These are phyloP conservation scores for Phoma sp. DNA, from an alignment of 2,329 filamentous ascomycete species.

Conservation along the genomic window DNA sequence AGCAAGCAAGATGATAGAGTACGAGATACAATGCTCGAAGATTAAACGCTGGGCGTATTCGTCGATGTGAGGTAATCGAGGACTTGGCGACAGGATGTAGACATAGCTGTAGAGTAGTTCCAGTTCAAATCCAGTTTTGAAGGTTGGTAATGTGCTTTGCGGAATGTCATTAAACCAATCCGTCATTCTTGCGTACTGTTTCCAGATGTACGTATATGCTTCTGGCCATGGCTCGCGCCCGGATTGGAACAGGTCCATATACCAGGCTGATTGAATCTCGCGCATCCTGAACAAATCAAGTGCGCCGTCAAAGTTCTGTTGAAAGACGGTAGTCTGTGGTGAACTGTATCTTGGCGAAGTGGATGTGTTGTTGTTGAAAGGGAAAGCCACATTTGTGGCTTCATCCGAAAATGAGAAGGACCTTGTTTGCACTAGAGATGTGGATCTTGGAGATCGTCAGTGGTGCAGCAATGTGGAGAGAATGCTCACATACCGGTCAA, in stretches of 20 bases:
- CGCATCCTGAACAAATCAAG: slow-evolving; percentile 81
- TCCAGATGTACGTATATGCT: slow-evolving; percentile 74
- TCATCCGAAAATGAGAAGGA: slow-evolving; percentile 95
- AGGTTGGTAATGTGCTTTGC: slow-evolving; percentile 65
- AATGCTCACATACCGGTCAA: slow-evolving; percentile 70
- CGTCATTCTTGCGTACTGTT: slow-evolving; percentile 75
- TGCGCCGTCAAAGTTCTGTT: slow-evolving; percentile 69
- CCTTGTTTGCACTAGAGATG: slow-evolving; percentile 84
- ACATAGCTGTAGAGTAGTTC: slow-evolving; percentile 91
- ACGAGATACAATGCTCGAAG: slow-evolving; percentile 86
- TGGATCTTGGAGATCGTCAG: slow-evolving; percentile 63
- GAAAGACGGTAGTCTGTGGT: slow-evolving; percentile 59
- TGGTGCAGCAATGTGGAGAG: slow-evolving; percentile 10
- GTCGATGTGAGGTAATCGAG: slow-evolving; percentile 72
- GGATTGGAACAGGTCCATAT: slow-evolving; percentile 84
- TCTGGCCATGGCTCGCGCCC: slow-evolving; percentile 72
- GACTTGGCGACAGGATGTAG: slow-evolving; percentile 83
- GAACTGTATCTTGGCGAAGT: slow-evolving; percentile 51
- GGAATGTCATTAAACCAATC: slow-evolving; percentile 84
- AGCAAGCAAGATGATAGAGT: slow-evolving; percentile 74
- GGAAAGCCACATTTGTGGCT: slow-evolving; percentile 80
- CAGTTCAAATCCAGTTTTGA: slow-evolving; percentile 80
- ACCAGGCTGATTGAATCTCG: slow-evolving; percentile 86
- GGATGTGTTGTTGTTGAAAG: slow-evolving; percentile 53
- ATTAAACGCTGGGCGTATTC: slow-evolving; percentile 80